Evolutionary conservation across 2,329 filamentous ascomycete species (phyloP).

Genomic region (Orbilia ellipsospora): DNA sequence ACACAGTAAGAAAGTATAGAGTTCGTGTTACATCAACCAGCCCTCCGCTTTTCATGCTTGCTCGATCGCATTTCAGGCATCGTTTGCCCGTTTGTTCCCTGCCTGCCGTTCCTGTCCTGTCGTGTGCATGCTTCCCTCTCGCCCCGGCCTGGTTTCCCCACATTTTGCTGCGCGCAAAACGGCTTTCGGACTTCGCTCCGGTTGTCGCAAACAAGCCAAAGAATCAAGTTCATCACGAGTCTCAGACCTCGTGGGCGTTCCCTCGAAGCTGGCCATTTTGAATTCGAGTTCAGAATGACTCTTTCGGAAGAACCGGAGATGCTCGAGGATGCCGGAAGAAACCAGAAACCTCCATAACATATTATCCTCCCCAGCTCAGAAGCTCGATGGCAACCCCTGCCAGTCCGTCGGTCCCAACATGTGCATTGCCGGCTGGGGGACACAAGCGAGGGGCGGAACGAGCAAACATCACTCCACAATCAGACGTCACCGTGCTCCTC

Average conservation of each 20-base stretch:
- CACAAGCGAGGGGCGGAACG: conserved; percentile 16
- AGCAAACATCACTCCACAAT: conserved; percentile 43
- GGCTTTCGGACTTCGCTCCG: background rate
- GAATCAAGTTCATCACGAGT: background rate
- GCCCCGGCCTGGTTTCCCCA: conserved; percentile 24
- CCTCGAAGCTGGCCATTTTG: too few relatives aligned
- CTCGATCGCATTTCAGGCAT: too few relatives aligned
- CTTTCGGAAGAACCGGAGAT: too few relatives aligned
- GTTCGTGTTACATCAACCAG: background rate
- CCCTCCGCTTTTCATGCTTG: conserved; percentile 2
- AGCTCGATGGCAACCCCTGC: too few relatives aligned
- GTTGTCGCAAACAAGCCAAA: too few relatives aligned
- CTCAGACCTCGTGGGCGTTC: background rate
- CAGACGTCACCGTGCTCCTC: conserved; percentile 30
- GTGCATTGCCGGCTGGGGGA: background rate
- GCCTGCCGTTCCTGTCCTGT: conserved; percentile 3
- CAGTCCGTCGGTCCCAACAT: too few relatives aligned
- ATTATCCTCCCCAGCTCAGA: too few relatives aligned
- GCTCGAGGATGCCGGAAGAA: too few relatives aligned
- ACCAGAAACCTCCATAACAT: too few relatives aligned
- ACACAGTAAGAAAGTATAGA: background rate
- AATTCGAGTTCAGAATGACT: too few relatives aligned
- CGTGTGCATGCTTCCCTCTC: conserved; percentile 15
- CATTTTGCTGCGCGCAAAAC: conserved; percentile 20
- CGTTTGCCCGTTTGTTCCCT: conserved; percentile 3